Evolutionary conservation across 495 filamentous ascomycete species (phyloP).

Genomic region (Neurospora sp.): DNA sequence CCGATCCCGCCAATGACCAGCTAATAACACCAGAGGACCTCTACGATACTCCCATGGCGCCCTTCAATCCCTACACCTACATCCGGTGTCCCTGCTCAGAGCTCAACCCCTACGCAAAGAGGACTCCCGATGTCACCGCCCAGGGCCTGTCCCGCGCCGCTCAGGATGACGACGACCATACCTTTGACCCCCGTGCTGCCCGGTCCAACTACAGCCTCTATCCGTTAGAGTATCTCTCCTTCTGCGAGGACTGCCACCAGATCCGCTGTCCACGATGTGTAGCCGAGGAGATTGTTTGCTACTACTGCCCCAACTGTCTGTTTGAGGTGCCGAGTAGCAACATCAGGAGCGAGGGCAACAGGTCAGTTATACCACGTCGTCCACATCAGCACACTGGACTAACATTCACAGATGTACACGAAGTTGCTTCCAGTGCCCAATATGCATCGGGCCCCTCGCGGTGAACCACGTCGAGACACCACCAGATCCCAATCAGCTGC

Average conservation of each 20-base stretch:
- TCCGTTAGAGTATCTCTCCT: constrained; percentile 86
- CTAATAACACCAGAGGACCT: background rate
- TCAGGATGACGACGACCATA: constrained; percentile 63
- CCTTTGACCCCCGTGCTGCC: constrained; percentile 76
- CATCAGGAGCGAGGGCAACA: constrained; percentile 83
- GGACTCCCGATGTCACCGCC: background rate
- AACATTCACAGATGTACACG: constrained; percentile 60
- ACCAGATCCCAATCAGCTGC: constrained; percentile 32
- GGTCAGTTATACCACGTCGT: constrained; percentile 44
- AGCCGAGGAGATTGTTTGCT: constrained; percentile 83
- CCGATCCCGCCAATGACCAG: background rate
- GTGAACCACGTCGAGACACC: constrained; percentile 55
- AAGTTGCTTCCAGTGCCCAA: constrained; percentile 89
- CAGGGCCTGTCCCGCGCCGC: constrained; percentile 19
- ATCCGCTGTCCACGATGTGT: constrained; percentile 90
- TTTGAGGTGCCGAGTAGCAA: constrained; percentile 90
- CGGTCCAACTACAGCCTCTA: constrained; percentile 84
- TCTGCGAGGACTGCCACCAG: constrained; percentile 93
- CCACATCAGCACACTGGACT: background rate
- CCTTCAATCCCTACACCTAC: constrained; percentile 77
- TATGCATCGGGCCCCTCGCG: constrained; percentile 71
- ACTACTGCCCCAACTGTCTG: constrained; percentile 90
- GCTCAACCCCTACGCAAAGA: background rate
- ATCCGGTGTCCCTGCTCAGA: constrained; percentile 89
- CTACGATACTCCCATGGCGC: constrained; percentile 44